Conservation (phyloP, 768 basidiomycete species). For the Phlegmacium glaucopus region DNA sequence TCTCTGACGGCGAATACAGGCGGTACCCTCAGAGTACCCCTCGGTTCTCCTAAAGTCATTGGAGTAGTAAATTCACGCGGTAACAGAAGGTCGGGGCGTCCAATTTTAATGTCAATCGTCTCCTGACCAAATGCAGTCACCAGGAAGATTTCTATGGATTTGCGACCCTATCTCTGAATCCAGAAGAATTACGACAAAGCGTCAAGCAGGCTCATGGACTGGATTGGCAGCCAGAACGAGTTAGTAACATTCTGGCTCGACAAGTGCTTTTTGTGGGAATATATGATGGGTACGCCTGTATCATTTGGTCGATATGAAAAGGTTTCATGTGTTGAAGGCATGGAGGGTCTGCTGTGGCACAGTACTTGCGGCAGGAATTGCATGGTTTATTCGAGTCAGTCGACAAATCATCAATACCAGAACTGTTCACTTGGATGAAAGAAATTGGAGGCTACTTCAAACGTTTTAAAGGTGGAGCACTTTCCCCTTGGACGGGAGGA, state of each 20-base stretch:
- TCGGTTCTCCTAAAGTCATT: constrained; percentile 74
- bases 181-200: constrained; percentile 66
- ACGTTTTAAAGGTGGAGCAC: constrained; percentile 77
- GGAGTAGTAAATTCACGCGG: constrained; percentile 76
- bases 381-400: constrained; percentile 83
- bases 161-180: constrained; percentile 69
- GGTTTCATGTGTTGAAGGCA: constrained; percentile 48
- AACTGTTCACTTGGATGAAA: constrained; percentile 72
- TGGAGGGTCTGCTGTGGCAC: constrained; percentile 87
- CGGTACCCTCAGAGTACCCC: constrained; percentile 63
- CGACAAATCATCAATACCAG: constrained; percentile 66
- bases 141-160: constrained; percentile 88
- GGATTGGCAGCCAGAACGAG: constrained; percentile 67
- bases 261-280: constrained; percentile 88
- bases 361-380: constrained; percentile 80
- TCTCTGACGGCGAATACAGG: constrained; percentile 34
- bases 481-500: constrained; percentile 62
- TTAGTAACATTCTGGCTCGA: constrained; percentile 53
- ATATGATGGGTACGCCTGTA: constrained; percentile 74
- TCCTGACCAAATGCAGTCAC: constrained; percentile 46
- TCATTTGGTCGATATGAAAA: background rate
- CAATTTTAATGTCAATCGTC: background rate
- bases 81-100: constrained; percentile 53
- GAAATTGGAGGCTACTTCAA: constrained; percentile 89
- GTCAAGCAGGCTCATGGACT: constrained; percentile 59